Base-by-base conservation (phyloP, 1,284 basidiomycete species). In the Anthracocystis panici-leucophaei region DNA sequence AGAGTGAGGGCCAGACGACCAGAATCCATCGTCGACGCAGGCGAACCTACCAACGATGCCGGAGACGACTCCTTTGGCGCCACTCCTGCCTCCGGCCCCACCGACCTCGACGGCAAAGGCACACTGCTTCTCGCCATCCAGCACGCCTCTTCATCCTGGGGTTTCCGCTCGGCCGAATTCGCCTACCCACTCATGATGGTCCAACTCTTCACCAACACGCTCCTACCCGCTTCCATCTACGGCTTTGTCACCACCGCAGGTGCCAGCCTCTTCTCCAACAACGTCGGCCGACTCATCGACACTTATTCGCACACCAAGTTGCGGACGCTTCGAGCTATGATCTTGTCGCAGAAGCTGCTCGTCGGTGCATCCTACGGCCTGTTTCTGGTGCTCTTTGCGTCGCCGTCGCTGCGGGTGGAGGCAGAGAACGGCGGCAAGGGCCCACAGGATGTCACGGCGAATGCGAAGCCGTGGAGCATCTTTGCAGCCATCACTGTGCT, bases 221-320 rank as follows among this genome's bases (percentile, higher is more conserved):
- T 89, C 1, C 84, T 89, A 0, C 88, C 89, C 1, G 87, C 88
- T 0, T 89, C 89, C 14, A 56, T 89, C 44, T 89, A 88, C 67
- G 88, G 88, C 14, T 88, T 88, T 61, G 77, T 86, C 56, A 87
- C 86, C 0, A 88, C 88, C 1, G 86, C 85, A 20, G 75, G 80
- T 1, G 86, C 85, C 5, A 82, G 88, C 18, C 16, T 87, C 1
- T 78, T 88, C 46, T 88, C 87, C 12, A 82, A 87, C 31, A 86
- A 84, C 67, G 86, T 88, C 7, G 89, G 89, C 0, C 79, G 82
- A 0, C 78, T 88, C 12, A 87, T 89, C 18, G 89, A 89, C 72
- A 79, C 82, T 5, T 81, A 85, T 25, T 76, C 85, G 7, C 86
- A 69, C 14, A 51, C 38, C 48, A 73, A 87, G 41, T 84, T 89